Evolutionary conservation across 305 asterid species (phyloP), one percentile per base, ranked within the genome.

Genomic region (Fraxinus platypoda): DNA sequence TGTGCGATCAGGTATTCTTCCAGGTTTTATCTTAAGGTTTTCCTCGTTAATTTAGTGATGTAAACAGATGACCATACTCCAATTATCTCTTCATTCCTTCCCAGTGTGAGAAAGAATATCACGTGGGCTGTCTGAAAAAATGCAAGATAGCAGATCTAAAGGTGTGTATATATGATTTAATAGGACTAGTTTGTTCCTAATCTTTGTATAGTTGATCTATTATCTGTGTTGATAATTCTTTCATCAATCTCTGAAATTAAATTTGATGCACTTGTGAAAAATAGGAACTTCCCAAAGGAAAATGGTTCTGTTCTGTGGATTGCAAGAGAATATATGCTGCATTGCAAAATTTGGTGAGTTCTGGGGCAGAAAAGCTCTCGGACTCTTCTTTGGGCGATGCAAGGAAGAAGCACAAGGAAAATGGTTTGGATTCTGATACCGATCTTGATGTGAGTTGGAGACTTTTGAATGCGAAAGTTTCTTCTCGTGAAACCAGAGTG

Each of bases 91-190:
- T 37, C 15, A 75, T 74, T 38, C 17, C 17, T 73, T 37, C 80
- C 46, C 82, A 91, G 91, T 89, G 94, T 76, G 94, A 91, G 89
- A 91, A 84, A 84, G 92, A 89, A 75, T 89, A 89, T 87, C 94
- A 91, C 57, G 90, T 91, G 72, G 91, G 92, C 86, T 89, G 94
- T 89, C 84, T 91, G 85, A 91, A 89, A 78, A 86, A 88, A 84
- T 80, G 74, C 82, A 88, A 87, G 91, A 86, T 89, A 78, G 92
- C 91, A 66, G 94, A 91, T 83, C 78, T 91, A 26, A 91, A 91
- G 91, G 94, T 91, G 64, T 25, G 75, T 75, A 17, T 73, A 35
- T 76, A 33, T 78, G 57, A 74, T 78, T 30, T 70, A 73, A 35
- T 73, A 75, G 12, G 57, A 76, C 72, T 49, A 66, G 54, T 3